Percentiles rank a stretch among this genome's conserved stretches.
phyloP scores from a whole-genome alignment of 2,329 filamentous ascomycete species.

The Metarhizium anisopliae region DNA sequence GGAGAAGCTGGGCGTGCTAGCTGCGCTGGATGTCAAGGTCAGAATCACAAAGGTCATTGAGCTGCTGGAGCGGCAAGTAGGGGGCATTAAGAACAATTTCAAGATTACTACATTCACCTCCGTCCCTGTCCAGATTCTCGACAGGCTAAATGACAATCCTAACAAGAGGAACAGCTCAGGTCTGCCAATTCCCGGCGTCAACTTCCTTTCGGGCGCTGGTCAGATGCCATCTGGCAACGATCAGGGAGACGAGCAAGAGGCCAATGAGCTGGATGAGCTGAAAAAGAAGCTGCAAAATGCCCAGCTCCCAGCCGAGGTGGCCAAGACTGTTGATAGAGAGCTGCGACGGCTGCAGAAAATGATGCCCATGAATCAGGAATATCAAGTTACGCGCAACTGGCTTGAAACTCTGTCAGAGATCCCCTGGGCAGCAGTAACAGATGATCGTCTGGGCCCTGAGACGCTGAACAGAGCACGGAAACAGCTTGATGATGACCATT shows the following conservation, averaged over 20 bases:
- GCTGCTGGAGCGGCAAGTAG: constrained; percentile 73
- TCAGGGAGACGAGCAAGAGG: constrained; percentile 65
- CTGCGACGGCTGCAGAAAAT: constrained; percentile 85
- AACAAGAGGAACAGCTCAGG: constrained; percentile 21
- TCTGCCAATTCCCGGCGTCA: constrained; percentile 30
- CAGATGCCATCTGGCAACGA: constrained; percentile 35
- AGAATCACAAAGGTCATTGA: constrained; percentile 76
- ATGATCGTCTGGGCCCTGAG: constrained; percentile 75
- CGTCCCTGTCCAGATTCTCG: constrained; percentile 52
- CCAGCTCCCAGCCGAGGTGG: constrained; percentile 71
- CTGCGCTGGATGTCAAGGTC: constrained; percentile 69
- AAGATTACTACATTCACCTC: constrained; percentile 73
- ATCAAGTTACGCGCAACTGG: constrained; percentile 87
- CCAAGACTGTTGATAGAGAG: constrained; percentile 86
- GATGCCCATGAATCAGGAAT: constrained; percentile 92
- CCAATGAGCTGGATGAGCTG: constrained; percentile 84
- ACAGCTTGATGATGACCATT: constrained; percentile 93
- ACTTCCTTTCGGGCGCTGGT: constrained; percentile 23
- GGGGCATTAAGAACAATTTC: constrained; percentile 76
- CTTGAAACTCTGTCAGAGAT: constrained; percentile 91
- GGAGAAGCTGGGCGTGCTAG: constrained; percentile 80
- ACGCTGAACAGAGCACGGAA: constrained; percentile 73
- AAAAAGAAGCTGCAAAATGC: constrained; percentile 80
- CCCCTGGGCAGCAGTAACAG: constrained; percentile 77
- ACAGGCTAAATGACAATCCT: constrained; percentile 37